Evolutionary conservation across 352 stramenopile species (phyloP), one percentile per base, ranked within the genome.

Genomic region (Blastocystis sp.): DNA sequence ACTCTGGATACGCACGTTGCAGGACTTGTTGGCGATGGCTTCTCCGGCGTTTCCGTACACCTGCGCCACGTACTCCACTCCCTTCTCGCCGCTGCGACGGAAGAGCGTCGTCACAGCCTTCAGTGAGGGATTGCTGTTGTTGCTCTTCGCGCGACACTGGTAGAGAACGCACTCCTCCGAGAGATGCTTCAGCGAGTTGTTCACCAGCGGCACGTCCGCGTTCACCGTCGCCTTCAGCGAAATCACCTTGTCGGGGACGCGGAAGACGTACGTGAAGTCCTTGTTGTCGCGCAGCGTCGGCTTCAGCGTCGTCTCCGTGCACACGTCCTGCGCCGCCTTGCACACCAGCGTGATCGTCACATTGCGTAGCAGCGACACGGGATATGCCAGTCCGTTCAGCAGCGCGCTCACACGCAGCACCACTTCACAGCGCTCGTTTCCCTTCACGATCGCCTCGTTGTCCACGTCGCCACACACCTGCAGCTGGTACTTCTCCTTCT

Each of bases 371-470:
- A 78, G 38, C 16, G 67, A 78, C 24, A 59, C 27, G 6, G 67
- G 67, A 46, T 56, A 78, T 3, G 49, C 8, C 11, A 36, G 7
- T 9, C 27, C 46, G 67, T 78, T 78, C 42, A 78, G 67, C 36
- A 27, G 21, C n/a, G 42, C 67, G 4, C 21, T 24, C 21, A 42
- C 44, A 46, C 67, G 65, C 16, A 78, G 67, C 27, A 78, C 24
- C 38, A 78, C n/a, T 4, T 42, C 14, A 40, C 67, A 78, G 6
- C 21, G 4, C 42, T 78, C 67, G 61, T 78, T 77, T 69, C 54
- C 61, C 38, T 42, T 27, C 16, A 87, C 59, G 18, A 87, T 21
- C 24, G 14, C 59, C 29, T 87, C 44, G 48, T 46, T 61, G 24
- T 87, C 78, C 34, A 87, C 44, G n/a, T 64, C 44, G 0, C 78